Conservation (phyloP, 2,329 filamentous ascomycete species). For the Xylariaceae sp. region DNA sequence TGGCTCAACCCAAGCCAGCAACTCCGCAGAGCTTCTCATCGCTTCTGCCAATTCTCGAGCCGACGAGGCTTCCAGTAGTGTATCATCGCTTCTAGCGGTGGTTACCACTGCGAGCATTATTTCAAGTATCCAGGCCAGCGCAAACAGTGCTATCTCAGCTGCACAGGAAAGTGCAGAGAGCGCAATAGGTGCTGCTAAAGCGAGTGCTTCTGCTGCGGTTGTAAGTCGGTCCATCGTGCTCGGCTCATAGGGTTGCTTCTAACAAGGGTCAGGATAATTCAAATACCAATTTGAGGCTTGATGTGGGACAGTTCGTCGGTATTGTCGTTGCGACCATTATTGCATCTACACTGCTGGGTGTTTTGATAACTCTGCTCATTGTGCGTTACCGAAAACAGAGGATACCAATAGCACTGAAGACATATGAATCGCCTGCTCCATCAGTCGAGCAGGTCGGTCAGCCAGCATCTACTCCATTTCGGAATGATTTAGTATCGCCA, state of each 20-base stretch:
- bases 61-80: constrained; percentile 1
- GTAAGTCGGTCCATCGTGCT: constrained; percentile 5
- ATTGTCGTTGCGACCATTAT: constrained; percentile 14
- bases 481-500: neutral
- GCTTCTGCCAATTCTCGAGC: constrained; percentile 2
- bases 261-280: constrained; percentile 4
- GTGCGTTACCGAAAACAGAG: constrained; percentile 13
- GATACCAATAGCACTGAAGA: neutral
- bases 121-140: constrained; percentile 4
- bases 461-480: neutral
- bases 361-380: constrained; percentile 10
- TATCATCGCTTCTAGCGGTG: neutral
- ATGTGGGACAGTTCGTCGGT: constrained; percentile 13
- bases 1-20: neutral
- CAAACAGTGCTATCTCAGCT: constrained; percentile 3
- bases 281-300: constrained; percentile 1
- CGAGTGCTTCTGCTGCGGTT: constrained; percentile 8
- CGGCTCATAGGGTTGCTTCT: neutral
- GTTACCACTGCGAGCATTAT: constrained; percentile 3
- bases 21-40: neutral
- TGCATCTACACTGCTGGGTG: constrained; percentile 10
- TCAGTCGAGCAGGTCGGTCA: neutral
- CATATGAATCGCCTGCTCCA: neutral
- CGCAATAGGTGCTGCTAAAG: constrained; percentile 4
- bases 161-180: constrained; percentile 8